A percentile compares a stretch with the other conserved stretches of the same genome.
Conservation (phyloP, 108 stramenopile genomes). For the Schizochytrium sp. region DNA sequence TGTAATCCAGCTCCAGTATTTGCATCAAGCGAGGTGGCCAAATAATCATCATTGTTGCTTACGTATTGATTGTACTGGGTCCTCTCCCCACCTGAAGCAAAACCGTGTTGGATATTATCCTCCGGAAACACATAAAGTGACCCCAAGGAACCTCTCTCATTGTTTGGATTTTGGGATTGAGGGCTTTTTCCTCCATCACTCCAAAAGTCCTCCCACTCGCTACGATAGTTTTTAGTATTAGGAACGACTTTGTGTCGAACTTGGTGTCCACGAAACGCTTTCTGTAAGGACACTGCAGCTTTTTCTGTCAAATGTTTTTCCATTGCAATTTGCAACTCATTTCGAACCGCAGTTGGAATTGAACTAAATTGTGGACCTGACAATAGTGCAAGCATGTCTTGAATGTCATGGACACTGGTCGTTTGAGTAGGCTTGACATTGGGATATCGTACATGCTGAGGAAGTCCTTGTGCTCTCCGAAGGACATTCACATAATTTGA, state of each 20-base stretch:
- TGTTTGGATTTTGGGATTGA: no score
- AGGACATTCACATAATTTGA: background rate
- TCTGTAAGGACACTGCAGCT: constrained; percentile 5
- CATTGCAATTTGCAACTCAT: constrained; percentile 3
- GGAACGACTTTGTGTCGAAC: background rate
- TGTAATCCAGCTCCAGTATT: no score
- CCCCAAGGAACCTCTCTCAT: no score
- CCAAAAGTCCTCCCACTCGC: constrained; percentile 22
- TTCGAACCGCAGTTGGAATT: background rate
- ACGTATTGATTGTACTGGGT: no score
- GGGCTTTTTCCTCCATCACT: background rate
- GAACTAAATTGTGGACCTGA: background rate
- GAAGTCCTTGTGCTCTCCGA: background rate
- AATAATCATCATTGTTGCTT: no score
- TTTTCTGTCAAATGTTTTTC: constrained; percentile 7
- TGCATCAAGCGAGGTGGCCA: no score
- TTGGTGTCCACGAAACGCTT: constrained; percentile 2
- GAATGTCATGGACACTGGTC: background rate
- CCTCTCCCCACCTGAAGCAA: no score
- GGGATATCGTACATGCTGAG: background rate
- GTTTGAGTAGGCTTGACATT: background rate
- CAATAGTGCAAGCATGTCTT: background rate
- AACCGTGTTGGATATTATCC: no score
- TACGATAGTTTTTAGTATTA: background rate
- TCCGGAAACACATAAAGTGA: no score